These are phyloP conservation scores for Mycena kentingensis DNA, from an alignment of 768 basidiomycete genomes.

Conservation along the genomic window DNA sequence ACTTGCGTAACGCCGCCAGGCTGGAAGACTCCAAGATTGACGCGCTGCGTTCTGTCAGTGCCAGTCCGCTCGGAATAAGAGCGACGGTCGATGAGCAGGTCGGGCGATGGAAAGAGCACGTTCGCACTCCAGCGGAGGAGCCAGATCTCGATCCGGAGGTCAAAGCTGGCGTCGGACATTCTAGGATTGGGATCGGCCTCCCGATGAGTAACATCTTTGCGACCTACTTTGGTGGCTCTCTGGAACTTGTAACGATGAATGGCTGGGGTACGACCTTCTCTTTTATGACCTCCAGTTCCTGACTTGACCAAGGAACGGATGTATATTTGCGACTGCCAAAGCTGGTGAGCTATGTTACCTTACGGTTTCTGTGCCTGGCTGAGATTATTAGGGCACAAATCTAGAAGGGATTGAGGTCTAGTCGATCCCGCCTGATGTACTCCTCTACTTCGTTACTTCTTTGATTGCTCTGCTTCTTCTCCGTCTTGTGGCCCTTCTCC, in stretches of 20 bases:
- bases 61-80: slow-evolving; percentile 61
- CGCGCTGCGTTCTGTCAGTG: slow-evolving; percentile 64
- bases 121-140: slow-evolving; percentile 24
- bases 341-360: slow-evolving; percentile 50
- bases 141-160: slow-evolving; percentile 40
- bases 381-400: slow-evolving; percentile 67
- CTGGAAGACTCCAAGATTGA: slow-evolving; percentile 68
- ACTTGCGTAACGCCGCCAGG: slow-evolving; percentile 72
- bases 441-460: not conserved
- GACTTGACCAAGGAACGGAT: slow-evolving; percentile 62
- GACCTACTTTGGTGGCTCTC: slow-evolving; percentile 83
- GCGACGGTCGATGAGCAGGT: slow-evolving; percentile 85
- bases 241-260: slow-evolving; percentile 78
- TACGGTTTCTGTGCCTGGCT: not conserved
- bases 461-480: not conserved
- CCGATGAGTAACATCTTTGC: slow-evolving; percentile 91
- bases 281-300: not conserved
- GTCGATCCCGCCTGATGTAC: slow-evolving; percentile 5
- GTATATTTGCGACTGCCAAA: slow-evolving; percentile 81
- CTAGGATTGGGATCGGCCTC: slow-evolving; percentile 76
- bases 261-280: slow-evolving; percentile 69
- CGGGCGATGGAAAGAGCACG: slow-evolving; percentile 43
- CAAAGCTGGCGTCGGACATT: slow-evolving; percentile 53
- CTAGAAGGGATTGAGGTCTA: slow-evolving; percentile 82
- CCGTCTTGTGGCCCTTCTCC: not conserved